These are phyloP conservation scores for Tubosaeta sp. DNA, from an alignment of 768 basidiomycete genomes.

Conservation along the genomic window DNA sequence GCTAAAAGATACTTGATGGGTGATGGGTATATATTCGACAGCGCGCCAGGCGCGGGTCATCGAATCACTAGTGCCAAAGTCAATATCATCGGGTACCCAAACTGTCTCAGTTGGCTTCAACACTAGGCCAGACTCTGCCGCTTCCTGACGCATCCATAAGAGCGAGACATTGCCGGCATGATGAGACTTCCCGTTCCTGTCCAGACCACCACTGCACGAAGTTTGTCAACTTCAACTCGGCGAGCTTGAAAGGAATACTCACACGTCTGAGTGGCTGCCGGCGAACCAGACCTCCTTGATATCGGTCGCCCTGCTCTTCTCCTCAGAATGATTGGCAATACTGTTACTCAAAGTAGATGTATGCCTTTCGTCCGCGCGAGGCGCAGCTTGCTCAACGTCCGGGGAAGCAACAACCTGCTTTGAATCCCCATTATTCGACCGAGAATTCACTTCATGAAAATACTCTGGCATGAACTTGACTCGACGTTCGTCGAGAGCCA, in stretches of 20 bases:
- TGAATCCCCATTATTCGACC: slow-evolving; percentile 2
- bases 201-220: slow-evolving; percentile 13
- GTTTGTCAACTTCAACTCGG: background rate
- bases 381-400: background rate
- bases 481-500: slow-evolving; percentile 50
- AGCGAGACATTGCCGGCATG: slow-evolving; percentile 25
- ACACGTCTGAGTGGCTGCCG: slow-evolving; percentile 39
- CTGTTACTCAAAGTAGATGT: background rate
- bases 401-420: slow-evolving; percentile 5
- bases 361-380: background rate
- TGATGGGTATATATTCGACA: slow-evolving; percentile 23
- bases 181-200: slow-evolving; percentile 11
- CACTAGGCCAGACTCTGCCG: slow-evolving; percentile 20
- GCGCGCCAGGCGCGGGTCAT: slow-evolving; percentile 14
- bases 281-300: slow-evolving; percentile 71
- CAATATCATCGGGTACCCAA: slow-evolving; percentile 25
- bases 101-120: slow-evolving; percentile 23
- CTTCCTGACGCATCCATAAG: slow-evolving; percentile 34
- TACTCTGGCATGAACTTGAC: slow-evolving; percentile 52
- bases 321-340: background rate
- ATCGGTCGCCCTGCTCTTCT: slow-evolving; percentile 5
- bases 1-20: slow-evolving; percentile 20
- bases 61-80: slow-evolving; percentile 19
- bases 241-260: background rate
- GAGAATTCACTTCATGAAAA: slow-evolving; percentile 25